Percentiles rank a stretch among this genome's conserved stretches.
These are phyloP conservation scores for Pseudozyma sp. DNA, from an alignment of 1,284 basidiomycete species.

Conservation along the genomic window DNA sequence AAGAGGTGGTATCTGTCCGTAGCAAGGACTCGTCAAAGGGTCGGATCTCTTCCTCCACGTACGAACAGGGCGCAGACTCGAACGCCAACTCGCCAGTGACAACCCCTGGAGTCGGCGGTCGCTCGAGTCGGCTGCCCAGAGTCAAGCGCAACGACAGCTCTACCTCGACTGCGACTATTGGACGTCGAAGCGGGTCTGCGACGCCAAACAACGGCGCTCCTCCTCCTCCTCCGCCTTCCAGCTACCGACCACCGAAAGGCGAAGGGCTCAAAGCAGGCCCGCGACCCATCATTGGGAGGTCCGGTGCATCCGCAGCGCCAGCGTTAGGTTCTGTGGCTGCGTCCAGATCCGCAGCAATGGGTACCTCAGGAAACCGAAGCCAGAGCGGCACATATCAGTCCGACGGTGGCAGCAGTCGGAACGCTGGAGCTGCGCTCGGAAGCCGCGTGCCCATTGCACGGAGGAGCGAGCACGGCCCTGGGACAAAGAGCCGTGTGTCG, in stretches of 20 bases:
- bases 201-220: slow-evolving; percentile 24
- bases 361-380: slow-evolving; percentile 8
- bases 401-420: slow-evolving; percentile 33
- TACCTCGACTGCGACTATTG: slow-evolving; percentile 26
- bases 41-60: slow-evolving; percentile 22
- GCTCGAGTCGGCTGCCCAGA: slow-evolving; percentile 39
- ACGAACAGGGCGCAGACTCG: slow-evolving; percentile 17
- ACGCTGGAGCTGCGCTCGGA: slow-evolving; percentile 8
- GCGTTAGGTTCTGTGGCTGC: slow-evolving; percentile 16
- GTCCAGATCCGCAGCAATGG: slow-evolving; percentile 8
- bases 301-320: slow-evolving; percentile 32
- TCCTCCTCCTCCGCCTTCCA: slow-evolving; percentile 40
- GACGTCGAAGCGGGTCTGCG: slow-evolving; percentile 31
- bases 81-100: slow-evolving; percentile 21
- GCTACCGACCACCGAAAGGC: slow-evolving; percentile 42
- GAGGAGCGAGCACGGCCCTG: slow-evolving; percentile 41
- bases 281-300: slow-evolving; percentile 47
- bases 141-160: slow-evolving; percentile 42
- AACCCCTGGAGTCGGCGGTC: slow-evolving; percentile 1
- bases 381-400: slow-evolving; percentile 38
- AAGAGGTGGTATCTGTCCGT: slow-evolving; percentile 61
- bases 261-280: slow-evolving; percentile 49
- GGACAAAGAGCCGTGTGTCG: slow-evolving; percentile 69
- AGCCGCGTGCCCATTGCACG: slow-evolving; percentile 47
- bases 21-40: slow-evolving; percentile 17